Evolutionary conservation across 768 basidiomycete genomes (phyloP), one percentile per base, ranked within the genome.

Genomic region (Pulveroboletus sp.): DNA sequence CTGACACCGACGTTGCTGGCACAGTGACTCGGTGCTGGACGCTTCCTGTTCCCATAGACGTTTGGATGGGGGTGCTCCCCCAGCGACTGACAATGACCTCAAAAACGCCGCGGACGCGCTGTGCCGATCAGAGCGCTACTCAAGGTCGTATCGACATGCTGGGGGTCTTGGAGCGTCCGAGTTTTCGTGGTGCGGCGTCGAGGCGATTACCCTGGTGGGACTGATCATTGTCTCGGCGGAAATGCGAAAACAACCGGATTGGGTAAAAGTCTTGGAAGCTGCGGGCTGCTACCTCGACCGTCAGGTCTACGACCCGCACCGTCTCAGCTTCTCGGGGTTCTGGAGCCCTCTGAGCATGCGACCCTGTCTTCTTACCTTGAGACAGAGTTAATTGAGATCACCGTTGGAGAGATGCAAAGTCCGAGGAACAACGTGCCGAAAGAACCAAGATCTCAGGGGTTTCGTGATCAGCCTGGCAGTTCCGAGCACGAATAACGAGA

Each of bases 1-100:
- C 81, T 56, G 84, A 85, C 55, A 75, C 83, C 58, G 82, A 82
- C 61, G 82, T 80, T 18, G 71, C 79, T 21, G 21, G 21, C 21
- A 21, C 21, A 3, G 21, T 21, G 21, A 21, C 21, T 17, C 71
- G 73, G 55, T 78, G 76, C 51, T 79, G 79, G 76, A 71, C 71
- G 14, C 58, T 57, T 3, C 61, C 64, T 10, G 69, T 78, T 55
- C 73, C 79, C 65, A 66, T 76, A 60, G 59, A 57, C 38, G 67
- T 76, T 31, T 85, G 80, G 79, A 80, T 83, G 80, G 72, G 80
- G 79, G 32, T 18, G 21, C 17, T 47, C 50, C n/a, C 27, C 42
- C 15, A 45, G 17, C 39, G 40, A 50, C 48, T 21, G 21, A 21
- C 21, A 21, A 21, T 21, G 21, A 21, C 47, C 38, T 48, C 35